These are phyloP conservation scores for Rubroboletus pulcherrimus DNA, from an alignment of 768 basidiomycete genomes.

Conservation along the genomic window DNA sequence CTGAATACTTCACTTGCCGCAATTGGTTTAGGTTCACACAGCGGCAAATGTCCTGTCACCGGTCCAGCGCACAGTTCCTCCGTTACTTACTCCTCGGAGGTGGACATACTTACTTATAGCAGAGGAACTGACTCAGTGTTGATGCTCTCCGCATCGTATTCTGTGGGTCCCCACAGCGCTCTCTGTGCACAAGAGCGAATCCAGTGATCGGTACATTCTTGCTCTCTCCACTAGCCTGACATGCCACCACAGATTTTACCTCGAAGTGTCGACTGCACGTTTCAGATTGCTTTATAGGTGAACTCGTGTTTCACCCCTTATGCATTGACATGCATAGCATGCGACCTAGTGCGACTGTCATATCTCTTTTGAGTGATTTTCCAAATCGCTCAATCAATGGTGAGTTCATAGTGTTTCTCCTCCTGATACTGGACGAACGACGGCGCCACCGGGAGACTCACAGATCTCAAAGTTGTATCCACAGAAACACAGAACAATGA, in stretches of 20 bases:
- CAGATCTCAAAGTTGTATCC: not conserved
- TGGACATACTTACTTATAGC: not conserved
- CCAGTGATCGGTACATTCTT: conserved; percentile 9
- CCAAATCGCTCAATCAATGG: not conserved
- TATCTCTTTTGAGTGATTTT: not conserved
- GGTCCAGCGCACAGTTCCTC: not conserved
- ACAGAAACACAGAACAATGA: conserved; percentile 4
- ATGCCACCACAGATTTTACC: conserved; percentile 24
- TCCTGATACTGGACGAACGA: conserved; percentile 4
- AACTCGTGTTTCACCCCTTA: conserved; percentile 4
- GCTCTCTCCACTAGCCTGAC: not conserved
- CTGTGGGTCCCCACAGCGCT: conserved; percentile 7
- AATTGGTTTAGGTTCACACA: conserved; percentile 10
- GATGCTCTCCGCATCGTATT: not conserved
- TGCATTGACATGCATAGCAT: conserved; percentile 1
- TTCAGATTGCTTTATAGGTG: conserved; percentile 4
- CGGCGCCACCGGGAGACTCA: conserved; percentile 7
- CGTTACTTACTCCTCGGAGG: not conserved
- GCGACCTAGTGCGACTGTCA: not conserved
- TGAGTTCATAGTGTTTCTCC: conserved; percentile 2
- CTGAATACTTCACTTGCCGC: conserved; percentile 18
- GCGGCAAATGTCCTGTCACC: not conserved
- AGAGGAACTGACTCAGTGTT: not conserved
- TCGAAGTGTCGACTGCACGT: not conserved
- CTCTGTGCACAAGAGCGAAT: not conserved